A percentile compares a stretch with the other conserved stretches of the same genome.
Conservation (phyloP, 768 basidiomycete species). For the Calocybe cyanea region DNA sequence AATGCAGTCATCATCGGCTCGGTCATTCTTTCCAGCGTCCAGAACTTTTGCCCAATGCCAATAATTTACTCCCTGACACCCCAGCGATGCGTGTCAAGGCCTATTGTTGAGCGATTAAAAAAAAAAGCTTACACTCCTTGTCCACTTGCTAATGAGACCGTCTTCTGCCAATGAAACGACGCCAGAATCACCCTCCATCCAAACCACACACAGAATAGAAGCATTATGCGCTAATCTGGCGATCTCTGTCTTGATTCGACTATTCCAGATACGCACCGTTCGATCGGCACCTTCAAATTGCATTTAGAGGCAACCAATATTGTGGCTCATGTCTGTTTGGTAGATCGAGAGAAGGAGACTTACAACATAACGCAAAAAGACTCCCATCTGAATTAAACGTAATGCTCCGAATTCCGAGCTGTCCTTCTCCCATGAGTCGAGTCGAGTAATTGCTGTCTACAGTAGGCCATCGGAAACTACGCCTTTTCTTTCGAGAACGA, state of each 20-base stretch:
- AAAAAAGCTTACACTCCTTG: constrained; percentile 39
- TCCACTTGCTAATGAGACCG: constrained; percentile 59
- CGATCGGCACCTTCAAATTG: constrained; percentile 45
- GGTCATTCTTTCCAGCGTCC: constrained; percentile 39
- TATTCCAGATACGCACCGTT: constrained; percentile 64
- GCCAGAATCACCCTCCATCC: constrained; percentile 57
- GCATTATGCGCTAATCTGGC: constrained; percentile 54
- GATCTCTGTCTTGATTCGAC: constrained; percentile 41
- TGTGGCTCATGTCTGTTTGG: not conserved
- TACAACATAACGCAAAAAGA: constrained; percentile 56
- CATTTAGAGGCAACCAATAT: constrained; percentile 1
- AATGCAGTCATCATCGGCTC: constrained; percentile 31
- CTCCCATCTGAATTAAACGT: constrained; percentile 51
- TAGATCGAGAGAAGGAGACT: constrained; percentile 20
- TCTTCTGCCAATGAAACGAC: constrained; percentile 55
- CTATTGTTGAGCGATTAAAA: not conserved
- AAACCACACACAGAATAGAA: constrained; percentile 44
- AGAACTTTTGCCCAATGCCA: constrained; percentile 59
- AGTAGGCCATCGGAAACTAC: constrained; percentile 45
- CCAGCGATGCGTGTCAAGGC: not conserved
- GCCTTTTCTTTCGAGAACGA: constrained; percentile 24
- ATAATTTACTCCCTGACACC: constrained; percentile 37
- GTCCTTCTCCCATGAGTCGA: constrained; percentile 41
- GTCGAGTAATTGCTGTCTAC: constrained; percentile 33
- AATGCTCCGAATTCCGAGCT: constrained; percentile 43